Percentiles rank a stretch among this genome's conserved stretches.
Evolutionary conservation across 2,329 filamentous ascomycete species (phyloP).

Genomic region (Ceratocystis destructans): DNA sequence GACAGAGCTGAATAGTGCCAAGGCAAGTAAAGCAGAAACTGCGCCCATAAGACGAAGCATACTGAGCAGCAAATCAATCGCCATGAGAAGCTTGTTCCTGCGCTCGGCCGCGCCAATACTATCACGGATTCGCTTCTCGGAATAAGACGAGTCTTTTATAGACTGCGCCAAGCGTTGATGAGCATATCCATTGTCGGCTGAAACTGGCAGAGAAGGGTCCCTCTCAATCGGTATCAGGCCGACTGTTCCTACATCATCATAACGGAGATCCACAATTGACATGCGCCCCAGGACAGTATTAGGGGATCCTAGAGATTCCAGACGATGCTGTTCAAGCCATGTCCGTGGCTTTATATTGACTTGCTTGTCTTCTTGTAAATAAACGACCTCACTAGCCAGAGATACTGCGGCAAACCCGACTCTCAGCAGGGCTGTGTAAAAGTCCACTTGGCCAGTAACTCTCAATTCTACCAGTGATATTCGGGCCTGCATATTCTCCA

Average conservation of each 20-base stretch:
- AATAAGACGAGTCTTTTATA: conserved; percentile 27
- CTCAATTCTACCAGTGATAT: conserved; percentile 69
- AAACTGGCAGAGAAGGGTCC: conserved; percentile 27
- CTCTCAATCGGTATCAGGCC: conserved; percentile 42
- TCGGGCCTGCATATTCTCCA: conserved; percentile 84
- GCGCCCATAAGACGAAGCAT: conserved; percentile 54
- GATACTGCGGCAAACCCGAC: conserved; percentile 80
- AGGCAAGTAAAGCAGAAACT: conserved; percentile 40
- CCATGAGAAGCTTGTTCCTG: conserved; percentile 65
- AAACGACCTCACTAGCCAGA: conserved; percentile 89
- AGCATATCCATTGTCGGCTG: conserved; percentile 44
- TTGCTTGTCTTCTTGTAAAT: conserved; percentile 73
- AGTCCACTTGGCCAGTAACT: conserved; percentile 80
- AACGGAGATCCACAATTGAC: conserved; percentile 34
- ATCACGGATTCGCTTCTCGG: conserved; percentile 34
- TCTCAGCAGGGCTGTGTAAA: conserved; percentile 79
- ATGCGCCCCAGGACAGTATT: conserved; percentile 38
- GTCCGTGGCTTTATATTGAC: conserved; percentile 64
- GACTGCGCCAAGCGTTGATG: conserved; percentile 56
- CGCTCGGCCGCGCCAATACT: conserved; percentile 70
- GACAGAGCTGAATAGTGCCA: conserved; percentile 4
- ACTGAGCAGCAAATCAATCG: conserved; percentile 59
- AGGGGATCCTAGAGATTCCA: conserved; percentile 58
- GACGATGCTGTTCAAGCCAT: conserved; percentile 81
- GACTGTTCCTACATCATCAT: conserved; percentile 41